A percentile compares a stretch with the other conserved stretches of the same genome.
Evolutionary conservation across 1,284 basidiomycete species (phyloP).

Genomic region (Albatrellus sp.): DNA sequence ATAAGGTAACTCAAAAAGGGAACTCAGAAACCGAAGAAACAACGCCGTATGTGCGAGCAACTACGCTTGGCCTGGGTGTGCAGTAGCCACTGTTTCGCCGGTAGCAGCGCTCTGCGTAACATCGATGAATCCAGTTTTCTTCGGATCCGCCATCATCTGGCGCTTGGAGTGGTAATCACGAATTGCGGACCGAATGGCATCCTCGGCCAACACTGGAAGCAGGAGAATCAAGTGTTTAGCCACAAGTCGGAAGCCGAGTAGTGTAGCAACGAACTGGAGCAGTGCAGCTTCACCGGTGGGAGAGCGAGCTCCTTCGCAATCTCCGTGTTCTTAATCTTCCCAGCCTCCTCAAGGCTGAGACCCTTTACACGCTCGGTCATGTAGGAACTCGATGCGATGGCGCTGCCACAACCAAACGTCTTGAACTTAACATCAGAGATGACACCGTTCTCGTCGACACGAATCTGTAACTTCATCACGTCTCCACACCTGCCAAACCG

Average conservation of each 20-base stretch:
- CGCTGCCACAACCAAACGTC: constrained; percentile 94
- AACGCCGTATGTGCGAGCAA: constrained; percentile 6
- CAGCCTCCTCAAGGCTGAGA: constrained; percentile 86
- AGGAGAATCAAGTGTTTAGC: not conserved
- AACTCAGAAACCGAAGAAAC: not conserved
- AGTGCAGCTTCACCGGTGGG: constrained; percentile 94
- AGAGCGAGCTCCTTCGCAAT: constrained; percentile 94
- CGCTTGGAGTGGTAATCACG: constrained; percentile 85
- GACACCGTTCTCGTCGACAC: constrained; percentile 87
- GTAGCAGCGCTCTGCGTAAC: constrained; percentile 60
- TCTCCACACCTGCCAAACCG: constrained; percentile 56
- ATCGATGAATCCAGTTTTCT: constrained; percentile 59
- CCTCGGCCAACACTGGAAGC: constrained; percentile 82
- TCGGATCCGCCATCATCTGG: constrained; percentile 34
- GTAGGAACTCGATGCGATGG: constrained; percentile 93
- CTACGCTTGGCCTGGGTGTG: constrained; percentile 30
- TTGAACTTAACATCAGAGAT: constrained; percentile 99
- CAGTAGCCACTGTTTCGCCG: constrained; percentile 54
- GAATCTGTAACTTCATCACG: constrained; percentile 99
- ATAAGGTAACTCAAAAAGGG: not conserved
- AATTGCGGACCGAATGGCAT: constrained; percentile 93
- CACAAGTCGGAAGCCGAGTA: constrained; percentile 5
- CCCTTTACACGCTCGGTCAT: constrained; percentile 99
- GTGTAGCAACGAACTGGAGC: constrained; percentile 49
- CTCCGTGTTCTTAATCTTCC: constrained; percentile 97